Percentiles rank a stretch among this genome's conserved stretches.
Conservation (phyloP, 805 yeast species). For the Ogataea neopini region DNA sequence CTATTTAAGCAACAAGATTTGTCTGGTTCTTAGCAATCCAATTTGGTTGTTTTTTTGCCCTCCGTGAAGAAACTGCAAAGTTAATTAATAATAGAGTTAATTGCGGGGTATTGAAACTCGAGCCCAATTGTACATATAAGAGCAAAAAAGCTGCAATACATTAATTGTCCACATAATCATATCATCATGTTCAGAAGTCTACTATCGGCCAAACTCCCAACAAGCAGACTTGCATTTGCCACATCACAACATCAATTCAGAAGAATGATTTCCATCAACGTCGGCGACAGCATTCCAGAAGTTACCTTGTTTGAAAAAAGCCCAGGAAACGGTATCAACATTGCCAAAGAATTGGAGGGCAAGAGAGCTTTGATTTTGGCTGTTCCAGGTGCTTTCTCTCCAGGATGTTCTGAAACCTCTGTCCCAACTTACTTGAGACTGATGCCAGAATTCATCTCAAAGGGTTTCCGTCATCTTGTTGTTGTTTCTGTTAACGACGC, state of each 20-base stretch:
- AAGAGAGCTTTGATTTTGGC: slow-evolving; percentile 52
- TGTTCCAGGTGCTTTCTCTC: slow-evolving; percentile 79
- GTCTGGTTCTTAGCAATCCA: neutral
- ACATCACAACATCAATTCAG: slow-evolving; percentile 1
- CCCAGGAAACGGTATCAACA: slow-evolving; percentile 25
- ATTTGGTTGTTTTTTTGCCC: slow-evolving; percentile 1
- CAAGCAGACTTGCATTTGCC: slow-evolving; percentile 1
- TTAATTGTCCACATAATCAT: neutral
- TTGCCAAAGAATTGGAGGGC: slow-evolving; percentile 24
- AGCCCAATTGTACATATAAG: slow-evolving; percentile 1
- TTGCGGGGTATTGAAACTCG: neutral
- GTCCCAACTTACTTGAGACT: slow-evolving; percentile 70
- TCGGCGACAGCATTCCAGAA: slow-evolving; percentile 26
- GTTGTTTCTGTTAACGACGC: slow-evolving; percentile 85
- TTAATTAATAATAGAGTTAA: neutral
- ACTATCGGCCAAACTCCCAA: neutral
- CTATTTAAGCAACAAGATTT: slow-evolving; percentile 1
- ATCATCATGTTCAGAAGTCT: slow-evolving; percentile 3
- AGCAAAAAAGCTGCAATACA: neutral
- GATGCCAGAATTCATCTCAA: slow-evolving; percentile 52
- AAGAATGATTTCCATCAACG: slow-evolving; percentile 20
- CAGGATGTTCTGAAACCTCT: slow-evolving; percentile 72
- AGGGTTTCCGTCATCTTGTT: slow-evolving; percentile 64
- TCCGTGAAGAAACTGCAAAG: neutral
- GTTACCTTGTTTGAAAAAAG: slow-evolving; percentile 25